A percentile compares a stretch with the other conserved stretches of the same genome.
phyloP scores from a whole-genome alignment of 257 asterid genomes.

The Nicotiana undulata region DNA sequence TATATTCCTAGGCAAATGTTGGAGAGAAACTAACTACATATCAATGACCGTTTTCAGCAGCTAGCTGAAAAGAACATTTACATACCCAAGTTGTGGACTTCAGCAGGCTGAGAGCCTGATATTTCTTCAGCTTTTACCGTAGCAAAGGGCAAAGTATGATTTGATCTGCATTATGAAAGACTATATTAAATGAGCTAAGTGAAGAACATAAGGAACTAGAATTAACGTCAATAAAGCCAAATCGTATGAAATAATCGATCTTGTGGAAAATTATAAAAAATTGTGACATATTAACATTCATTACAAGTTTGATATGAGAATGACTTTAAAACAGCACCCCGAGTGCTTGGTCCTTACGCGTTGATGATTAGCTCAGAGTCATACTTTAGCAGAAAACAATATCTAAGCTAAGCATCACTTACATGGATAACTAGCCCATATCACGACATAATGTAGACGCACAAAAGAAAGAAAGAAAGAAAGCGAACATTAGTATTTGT shows the following conservation, averaged over 20 bases:
- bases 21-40: neutral
- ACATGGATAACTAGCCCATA: neutral
- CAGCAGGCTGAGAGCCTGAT: constrained; percentile 84
- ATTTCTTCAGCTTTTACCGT: constrained; percentile 65
- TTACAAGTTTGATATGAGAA: neutral
- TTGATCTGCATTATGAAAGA: constrained; percentile 29
- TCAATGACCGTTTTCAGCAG: neutral
- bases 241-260: neutral
- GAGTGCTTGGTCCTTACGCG: neutral
- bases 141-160: constrained; percentile 62
- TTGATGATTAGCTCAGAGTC: neutral
- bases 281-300: neutral
- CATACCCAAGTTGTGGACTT: constrained; percentile 82
- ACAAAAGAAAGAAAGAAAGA: neutral
- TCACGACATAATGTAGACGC: neutral
- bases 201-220: neutral
- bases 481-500: neutral
- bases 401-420: neutral
- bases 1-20: neutral
- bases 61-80: neutral
- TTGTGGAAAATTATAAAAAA: neutral
- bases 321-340: neutral
- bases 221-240: neutral
- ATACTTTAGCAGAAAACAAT: neutral
- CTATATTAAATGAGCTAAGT: neutral